Conservation (phyloP, 352 stramenopile genomes). For the Blastocystis sp. region DNA sequence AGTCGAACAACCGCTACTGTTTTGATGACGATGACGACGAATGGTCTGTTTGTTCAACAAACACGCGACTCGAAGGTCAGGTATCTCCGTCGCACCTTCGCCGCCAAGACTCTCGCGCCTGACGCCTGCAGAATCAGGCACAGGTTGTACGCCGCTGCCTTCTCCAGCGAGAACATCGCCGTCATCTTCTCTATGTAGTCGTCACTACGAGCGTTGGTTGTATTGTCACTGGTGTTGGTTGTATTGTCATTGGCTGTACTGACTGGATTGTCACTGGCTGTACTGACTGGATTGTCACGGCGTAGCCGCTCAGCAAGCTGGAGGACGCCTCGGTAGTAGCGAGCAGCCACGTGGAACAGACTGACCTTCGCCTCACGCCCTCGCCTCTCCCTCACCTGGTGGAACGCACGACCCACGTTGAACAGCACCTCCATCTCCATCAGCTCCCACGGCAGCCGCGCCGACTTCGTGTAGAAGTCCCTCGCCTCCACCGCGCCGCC, state of each 20-base stretch:
- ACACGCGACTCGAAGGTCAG: constrained; percentile 14
- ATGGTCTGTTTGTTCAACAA: not conserved
- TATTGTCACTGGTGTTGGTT: not conserved
- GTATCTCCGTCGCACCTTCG: constrained; percentile 1
- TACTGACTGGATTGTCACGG: not conserved
- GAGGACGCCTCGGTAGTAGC: constrained; percentile 25
- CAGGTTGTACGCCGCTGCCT: constrained; percentile 56
- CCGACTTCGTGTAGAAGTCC: constrained; percentile 25
- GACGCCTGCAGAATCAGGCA: constrained; percentile 40
- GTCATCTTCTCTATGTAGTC: not conserved
- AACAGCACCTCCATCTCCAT: constrained; percentile 44
- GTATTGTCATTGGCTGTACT: not conserved
- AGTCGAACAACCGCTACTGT: not conserved
- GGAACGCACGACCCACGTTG: constrained; percentile 56
- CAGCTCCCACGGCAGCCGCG: not conserved
- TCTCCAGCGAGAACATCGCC: constrained; percentile 61
- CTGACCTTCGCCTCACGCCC: not conserved
- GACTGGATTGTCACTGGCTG: too few relatives aligned
- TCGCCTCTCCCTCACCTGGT: not conserved
- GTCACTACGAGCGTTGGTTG: not conserved
- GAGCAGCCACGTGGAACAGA: constrained; percentile 6
- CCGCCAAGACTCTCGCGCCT: not conserved
- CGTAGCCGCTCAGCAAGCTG: not conserved
- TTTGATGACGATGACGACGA: not conserved
- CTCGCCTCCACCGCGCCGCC: not conserved